Percentiles rank a stretch among this genome's conserved stretches.
Evolutionary conservation across 768 basidiomycete species (phyloP).

Genomic region (Amanita phalloides): DNA sequence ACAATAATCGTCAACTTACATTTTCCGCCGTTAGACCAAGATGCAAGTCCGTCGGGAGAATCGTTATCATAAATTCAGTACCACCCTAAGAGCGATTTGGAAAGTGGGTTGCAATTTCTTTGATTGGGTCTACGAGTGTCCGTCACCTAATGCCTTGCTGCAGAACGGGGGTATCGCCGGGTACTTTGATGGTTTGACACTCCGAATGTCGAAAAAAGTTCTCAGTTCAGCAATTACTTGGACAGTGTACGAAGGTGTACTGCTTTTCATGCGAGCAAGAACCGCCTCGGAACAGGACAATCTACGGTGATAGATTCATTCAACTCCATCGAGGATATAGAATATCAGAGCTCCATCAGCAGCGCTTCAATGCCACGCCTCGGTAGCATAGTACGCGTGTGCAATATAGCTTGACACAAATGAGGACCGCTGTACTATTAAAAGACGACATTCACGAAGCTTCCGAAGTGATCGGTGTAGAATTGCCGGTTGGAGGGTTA

Average conservation of each 20-base stretch:
- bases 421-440: too few relatives aligned
- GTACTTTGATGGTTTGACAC: conserved; percentile 78
- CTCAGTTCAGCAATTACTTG: conserved; percentile 85
- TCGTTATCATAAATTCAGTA: conserved; percentile 59
- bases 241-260: conserved; percentile 78
- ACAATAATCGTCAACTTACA: neutral
- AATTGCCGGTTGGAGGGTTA: too few relatives aligned
- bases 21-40: conserved; percentile 49
- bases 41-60: conserved; percentile 82
- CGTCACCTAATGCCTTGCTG: neutral
- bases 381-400: neutral
- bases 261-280: conserved; percentile 44
- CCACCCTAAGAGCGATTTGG: conserved; percentile 59
- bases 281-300: neutral
- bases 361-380: too few relatives aligned
- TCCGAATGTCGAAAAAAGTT: conserved; percentile 80
- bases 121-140: neutral
- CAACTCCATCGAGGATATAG: too few relatives aligned
- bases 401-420: neutral
- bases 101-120: conserved; percentile 32
- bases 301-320: neutral
- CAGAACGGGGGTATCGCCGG: conserved; percentile 75
- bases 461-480: too few relatives aligned
- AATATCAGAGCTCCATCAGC: too few relatives aligned
- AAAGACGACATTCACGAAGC: too few relatives aligned